A percentile compares a stretch with the other conserved stretches of the same genome.
Evolutionary conservation across 176 grass and related monocot species (phyloP).

Genomic region (Oropetium thomaeum): DNA sequence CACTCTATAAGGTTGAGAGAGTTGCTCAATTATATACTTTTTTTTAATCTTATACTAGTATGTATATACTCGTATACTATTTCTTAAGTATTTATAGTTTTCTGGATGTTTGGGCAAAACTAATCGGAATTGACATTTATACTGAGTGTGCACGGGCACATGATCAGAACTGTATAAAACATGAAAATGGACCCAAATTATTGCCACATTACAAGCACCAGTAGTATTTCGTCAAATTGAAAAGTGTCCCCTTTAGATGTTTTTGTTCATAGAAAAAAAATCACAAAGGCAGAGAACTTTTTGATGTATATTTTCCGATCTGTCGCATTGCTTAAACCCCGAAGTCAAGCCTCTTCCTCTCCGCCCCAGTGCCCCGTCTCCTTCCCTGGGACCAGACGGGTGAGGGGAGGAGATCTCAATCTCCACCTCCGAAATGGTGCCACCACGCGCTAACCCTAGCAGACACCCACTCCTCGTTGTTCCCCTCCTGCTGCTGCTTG

Average conservation of each 20-base stretch:
- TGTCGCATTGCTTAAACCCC: not conserved
- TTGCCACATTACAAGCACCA: not conserved
- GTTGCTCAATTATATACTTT: too few species aligned
- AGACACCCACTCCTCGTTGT: not conserved
- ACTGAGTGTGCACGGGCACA: too few species aligned
- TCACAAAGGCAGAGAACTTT: not conserved
- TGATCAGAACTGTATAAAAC: not conserved
- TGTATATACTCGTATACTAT: too few species aligned
- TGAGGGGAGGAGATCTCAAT: not conserved
- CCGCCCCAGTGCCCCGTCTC: conserved; percentile 30
- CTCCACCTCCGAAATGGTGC: conserved; percentile 40
- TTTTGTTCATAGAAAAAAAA: not conserved
- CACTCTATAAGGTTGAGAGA: too few species aligned
- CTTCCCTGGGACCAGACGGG: not conserved
- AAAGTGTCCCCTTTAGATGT: not conserved
- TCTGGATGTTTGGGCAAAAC: not conserved
- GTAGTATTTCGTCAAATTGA: too few species aligned
- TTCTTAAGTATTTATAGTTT: not conserved
- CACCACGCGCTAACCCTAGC: conserved; percentile 1
- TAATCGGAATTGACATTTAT: not conserved
- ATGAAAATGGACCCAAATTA: not conserved
- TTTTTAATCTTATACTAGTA: too few species aligned
- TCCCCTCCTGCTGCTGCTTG: conserved; percentile 11
- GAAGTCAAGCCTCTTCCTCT: not conserved
- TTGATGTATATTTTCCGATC: not conserved